These are phyloP conservation scores for Penicillium diatomitis DNA, from an alignment of 495 filamentous ascomycete species.

Conservation along the genomic window DNA sequence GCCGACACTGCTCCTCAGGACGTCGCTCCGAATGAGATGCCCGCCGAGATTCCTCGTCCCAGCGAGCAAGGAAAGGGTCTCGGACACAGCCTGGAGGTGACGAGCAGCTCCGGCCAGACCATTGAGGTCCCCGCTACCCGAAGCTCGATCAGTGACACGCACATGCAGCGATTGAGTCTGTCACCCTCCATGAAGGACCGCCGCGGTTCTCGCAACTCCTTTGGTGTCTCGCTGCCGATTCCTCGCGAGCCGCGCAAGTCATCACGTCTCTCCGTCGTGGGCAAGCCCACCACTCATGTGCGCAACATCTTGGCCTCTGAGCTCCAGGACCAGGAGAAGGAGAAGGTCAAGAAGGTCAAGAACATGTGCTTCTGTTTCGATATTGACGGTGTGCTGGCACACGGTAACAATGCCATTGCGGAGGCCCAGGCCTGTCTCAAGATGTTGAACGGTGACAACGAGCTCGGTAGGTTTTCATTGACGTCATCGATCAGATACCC, in stretches of 20 bases:
- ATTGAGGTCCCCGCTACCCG: conserved; percentile 67
- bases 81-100: no score
- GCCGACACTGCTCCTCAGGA: conserved; percentile 31
- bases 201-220: conserved; percentile 67
- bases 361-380: conserved; percentile 84
- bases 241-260: conserved; percentile 61
- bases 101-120: conserved; percentile 29
- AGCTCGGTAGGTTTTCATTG: conserved; percentile 39
- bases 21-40: conserved; percentile 16
- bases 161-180: conserved; percentile 65
- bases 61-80: conserved; percentile 11
- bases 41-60: conserved; percentile 36
- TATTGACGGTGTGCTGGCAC: conserved; percentile 82
- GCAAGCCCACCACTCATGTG: conserved; percentile 37
- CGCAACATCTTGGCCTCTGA: conserved; percentile 65
- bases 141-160: conserved; percentile 57
- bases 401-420: conserved; percentile 69
- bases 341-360: conserved; percentile 56
- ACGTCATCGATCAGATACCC: no score
- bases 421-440: conserved; percentile 76
- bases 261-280: conserved; percentile 44
- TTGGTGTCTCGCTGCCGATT: conserved; percentile 68
- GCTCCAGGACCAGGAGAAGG: conserved; percentile 58
- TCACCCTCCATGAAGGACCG: conserved; percentile 57
- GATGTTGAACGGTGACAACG: conserved; percentile 76